Base-by-base conservation (phyloP, 768 basidiomycete species). In the Rhodosporidiobolus odoratus region DNA sequence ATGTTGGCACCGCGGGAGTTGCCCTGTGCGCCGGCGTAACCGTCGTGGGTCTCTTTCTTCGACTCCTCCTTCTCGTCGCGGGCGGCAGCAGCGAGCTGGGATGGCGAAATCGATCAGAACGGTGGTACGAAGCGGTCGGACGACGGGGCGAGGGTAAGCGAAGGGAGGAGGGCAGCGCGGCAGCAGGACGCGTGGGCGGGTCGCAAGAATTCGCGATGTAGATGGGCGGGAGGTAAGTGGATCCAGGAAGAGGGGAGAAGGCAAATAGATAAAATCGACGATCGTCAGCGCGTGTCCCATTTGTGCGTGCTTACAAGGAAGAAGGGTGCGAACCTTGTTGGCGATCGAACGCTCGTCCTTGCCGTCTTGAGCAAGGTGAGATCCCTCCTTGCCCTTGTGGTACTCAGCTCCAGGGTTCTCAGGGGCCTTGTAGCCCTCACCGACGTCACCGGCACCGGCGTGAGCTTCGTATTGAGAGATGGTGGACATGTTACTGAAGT, bases 341-440 rank as follows among this genome's bases (percentile, higher is more conserved):
- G 71, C 71, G 47, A 72, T 64, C 45, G 57, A 65, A 56, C 71
- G n/a, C 48, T 71, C 63, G 70, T 75, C 74, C 37, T 52, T 72
- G 25, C 45, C 35, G 65, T 75, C 74, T 60, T 40, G 63, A 8
- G 21, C 17, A 13, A 47, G 13, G 70, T 75, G 74, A 8, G 66
- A 54, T 57, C 59, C 34, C 45, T 66, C 67, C 65, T 72, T 66
- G 37, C 74, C 74, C 52, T 69, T 60, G 61, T 72, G 64, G 67
- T 48, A 75, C 27, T 53, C 56, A 0, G 47, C 19, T 19, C 38
- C 43, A 3, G 32, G 23, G 38, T 54, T 41, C 52, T 63, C 53
- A 12, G 69, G 65, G 8, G 41, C 35, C 59, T 66, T 19, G 59
- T 65, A 61, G 38, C 63, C 63, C 69, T 71, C 69, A 41, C 69